phyloP scores from a whole-genome alignment of 2,329 filamentous ascomycete genomes.

The Alternaria solani region DNA sequence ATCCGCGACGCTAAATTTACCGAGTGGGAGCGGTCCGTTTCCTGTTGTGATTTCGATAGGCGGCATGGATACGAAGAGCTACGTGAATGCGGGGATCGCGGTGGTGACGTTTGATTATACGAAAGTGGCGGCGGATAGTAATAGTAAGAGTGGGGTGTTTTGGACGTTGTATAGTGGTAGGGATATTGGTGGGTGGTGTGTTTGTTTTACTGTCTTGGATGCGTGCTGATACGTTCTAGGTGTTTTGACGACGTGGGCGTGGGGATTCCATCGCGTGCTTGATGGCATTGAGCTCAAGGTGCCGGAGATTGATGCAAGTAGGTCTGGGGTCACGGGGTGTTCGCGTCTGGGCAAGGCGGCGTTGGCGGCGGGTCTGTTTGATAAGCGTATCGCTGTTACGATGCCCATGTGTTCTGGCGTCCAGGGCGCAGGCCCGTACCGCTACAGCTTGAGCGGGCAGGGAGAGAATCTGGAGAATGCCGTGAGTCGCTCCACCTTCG shows the following conservation, averaged over 20 bases:
- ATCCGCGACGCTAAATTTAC: constrained; percentile 55
- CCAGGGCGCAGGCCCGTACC: constrained; percentile 48
- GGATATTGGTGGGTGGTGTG: constrained; percentile 55
- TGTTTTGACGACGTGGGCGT: constrained; percentile 49
- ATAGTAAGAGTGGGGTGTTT: constrained; percentile 59
- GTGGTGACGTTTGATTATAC: constrained; percentile 61
- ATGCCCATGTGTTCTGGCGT: constrained; percentile 50
- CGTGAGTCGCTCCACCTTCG: constrained; percentile 13
- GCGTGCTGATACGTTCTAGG: constrained; percentile 23
- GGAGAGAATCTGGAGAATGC: constrained; percentile 54
- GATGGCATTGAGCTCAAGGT: constrained; percentile 49
- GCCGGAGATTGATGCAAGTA: constrained; percentile 46
- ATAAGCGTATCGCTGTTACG: constrained; percentile 47
- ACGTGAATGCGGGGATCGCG: constrained; percentile 58
- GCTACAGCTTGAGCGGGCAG: constrained; percentile 56
- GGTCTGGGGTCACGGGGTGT: constrained; percentile 48
- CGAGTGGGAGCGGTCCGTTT: constrained; percentile 52
- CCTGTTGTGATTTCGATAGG: constrained; percentile 61
- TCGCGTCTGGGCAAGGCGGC: constrained; percentile 49
- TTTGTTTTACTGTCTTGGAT: background rate
- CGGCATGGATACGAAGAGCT: constrained; percentile 59
- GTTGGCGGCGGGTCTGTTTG: constrained; percentile 47
- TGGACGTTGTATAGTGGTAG: constrained; percentile 60
- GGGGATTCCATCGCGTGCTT: constrained; percentile 51
- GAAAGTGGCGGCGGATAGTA: constrained; percentile 59